Evolutionary conservation across 352 stramenopile genomes (phyloP).

Genomic region (Pythium oligandrum): DNA sequence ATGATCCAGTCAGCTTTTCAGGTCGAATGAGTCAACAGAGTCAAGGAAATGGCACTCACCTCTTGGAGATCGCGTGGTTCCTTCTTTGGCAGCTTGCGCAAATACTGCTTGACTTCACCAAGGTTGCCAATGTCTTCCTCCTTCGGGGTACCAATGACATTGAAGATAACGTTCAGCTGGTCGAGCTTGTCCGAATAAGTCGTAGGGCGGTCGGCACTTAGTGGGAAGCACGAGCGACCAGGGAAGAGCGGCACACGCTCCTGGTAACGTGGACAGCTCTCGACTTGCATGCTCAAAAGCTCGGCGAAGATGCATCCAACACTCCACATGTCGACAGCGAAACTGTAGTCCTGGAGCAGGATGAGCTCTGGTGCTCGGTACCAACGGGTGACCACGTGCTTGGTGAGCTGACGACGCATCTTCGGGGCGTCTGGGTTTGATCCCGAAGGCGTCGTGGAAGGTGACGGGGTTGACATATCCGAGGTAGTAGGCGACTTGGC

Average conservation of each 20-base stretch:
- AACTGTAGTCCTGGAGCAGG: slow-evolving; percentile 94
- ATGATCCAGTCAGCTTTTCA: slow-evolving; percentile 1
- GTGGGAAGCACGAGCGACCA: slow-evolving; percentile 79
- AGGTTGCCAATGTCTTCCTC: slow-evolving; percentile 86
- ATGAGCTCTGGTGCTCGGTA: slow-evolving; percentile 97
- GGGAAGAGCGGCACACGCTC: slow-evolving; percentile 82
- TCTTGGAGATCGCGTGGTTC: slow-evolving; percentile 69
- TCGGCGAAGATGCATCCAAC: slow-evolving; percentile 94
- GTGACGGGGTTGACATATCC: slow-evolving; percentile 60
- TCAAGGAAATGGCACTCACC: slow-evolving; percentile 16
- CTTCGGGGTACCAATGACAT: slow-evolving; percentile 92
- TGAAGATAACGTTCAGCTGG: slow-evolving; percentile 95
- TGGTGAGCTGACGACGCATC: slow-evolving; percentile 92
- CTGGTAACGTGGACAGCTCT: slow-evolving; percentile 82
- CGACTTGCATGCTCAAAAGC: slow-evolving; percentile 84
- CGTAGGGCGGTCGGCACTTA: slow-evolving; percentile 76
- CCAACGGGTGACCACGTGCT: slow-evolving; percentile 98
- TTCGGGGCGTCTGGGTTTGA: slow-evolving; percentile 54
- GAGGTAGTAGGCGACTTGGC: slow-evolving; percentile 73
- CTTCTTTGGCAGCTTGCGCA: slow-evolving; percentile 83
- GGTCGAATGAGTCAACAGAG: slow-evolving; percentile 2
- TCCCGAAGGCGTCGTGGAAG: slow-evolving; percentile 69
- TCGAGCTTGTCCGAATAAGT: slow-evolving; percentile 87
- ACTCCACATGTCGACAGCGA: slow-evolving; percentile 99
- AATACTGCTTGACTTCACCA: slow-evolving; percentile 82